phyloP scores from a whole-genome alignment of 129 eudicot species.

The Gnaphalium uliginosum region DNA sequence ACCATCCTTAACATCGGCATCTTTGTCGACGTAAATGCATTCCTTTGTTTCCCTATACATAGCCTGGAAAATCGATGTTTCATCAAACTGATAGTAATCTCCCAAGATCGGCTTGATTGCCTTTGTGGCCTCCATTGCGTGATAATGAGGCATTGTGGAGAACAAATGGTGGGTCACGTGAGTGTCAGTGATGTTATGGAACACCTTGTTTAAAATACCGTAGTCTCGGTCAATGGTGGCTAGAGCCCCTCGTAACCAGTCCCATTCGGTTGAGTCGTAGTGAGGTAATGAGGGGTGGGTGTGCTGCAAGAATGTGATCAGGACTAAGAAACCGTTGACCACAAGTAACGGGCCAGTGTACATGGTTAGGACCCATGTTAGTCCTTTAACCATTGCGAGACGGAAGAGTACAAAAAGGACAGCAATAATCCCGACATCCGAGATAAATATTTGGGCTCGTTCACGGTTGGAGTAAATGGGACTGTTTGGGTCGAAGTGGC shows the following conservation, averaged over 20 bases:
- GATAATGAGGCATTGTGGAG: slow-evolving; percentile 74
- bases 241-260: slow-evolving; percentile 64
- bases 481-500: slow-evolving; percentile 60
- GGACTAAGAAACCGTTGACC: slow-evolving; percentile 55
- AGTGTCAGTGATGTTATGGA: slow-evolving; percentile 65
- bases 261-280: slow-evolving; percentile 69
- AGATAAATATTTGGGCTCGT: slow-evolving; percentile 53
- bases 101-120: slow-evolving; percentile 62
- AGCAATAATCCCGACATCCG: slow-evolving; percentile 52
- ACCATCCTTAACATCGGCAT: slow-evolving; percentile 52
- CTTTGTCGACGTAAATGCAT: slow-evolving; percentile 60
- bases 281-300: slow-evolving; percentile 67
- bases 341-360: slow-evolving; percentile 55
- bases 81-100: slow-evolving; percentile 58
- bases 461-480: slow-evolving; percentile 68
- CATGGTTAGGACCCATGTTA: slow-evolving; percentile 49
- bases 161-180: slow-evolving; percentile 69
- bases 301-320: slow-evolving; percentile 64
- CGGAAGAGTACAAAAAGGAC: slow-evolving; percentile 39
- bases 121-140: slow-evolving; percentile 68
- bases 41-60: slow-evolving; percentile 69
- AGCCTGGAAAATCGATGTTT: slow-evolving; percentile 56
- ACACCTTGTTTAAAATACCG: slow-evolving; percentile 60
- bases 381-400: slow-evolving; percentile 44
- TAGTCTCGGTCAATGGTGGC: slow-evolving; percentile 65